Percentiles rank a stretch among this genome's conserved stretches.
These are phyloP conservation scores for Penicillium sp. DNA, from an alignment of 2,329 filamentous ascomycete species.

Conservation along the genomic window DNA sequence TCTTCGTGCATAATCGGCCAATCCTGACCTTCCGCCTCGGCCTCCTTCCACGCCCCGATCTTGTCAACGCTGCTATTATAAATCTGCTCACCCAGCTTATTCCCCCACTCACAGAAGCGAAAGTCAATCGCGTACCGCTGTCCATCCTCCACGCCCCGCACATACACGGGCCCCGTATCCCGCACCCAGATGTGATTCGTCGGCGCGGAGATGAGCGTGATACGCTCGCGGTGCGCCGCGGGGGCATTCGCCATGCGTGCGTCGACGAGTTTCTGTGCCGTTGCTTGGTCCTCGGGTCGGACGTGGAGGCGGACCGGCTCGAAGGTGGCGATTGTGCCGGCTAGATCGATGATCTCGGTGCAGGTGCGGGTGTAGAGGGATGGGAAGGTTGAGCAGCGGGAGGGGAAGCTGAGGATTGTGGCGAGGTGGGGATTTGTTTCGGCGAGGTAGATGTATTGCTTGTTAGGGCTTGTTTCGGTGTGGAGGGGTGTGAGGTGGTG, in stretches of 20 bases:
- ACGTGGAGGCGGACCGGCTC: constrained; percentile 35
- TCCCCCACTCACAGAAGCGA: constrained; percentile 27
- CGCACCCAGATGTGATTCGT: constrained; percentile 35
- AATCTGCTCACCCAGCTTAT: constrained; percentile 19
- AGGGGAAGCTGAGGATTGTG: constrained; percentile 32
- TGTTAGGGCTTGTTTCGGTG: constrained; percentile 10
- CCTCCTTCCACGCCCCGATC: constrained; percentile 3
- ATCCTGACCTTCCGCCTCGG: not conserved
- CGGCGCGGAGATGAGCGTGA: constrained; percentile 19
- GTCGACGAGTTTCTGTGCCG: constrained; percentile 16
- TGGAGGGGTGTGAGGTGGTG: constrained; percentile 10
- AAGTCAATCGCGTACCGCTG: constrained; percentile 25
- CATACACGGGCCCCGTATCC: constrained; percentile 33
- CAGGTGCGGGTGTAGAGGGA: constrained; percentile 22
- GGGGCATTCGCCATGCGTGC: not conserved
- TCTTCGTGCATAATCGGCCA: constrained; percentile 21
- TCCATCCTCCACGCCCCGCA: constrained; percentile 15
- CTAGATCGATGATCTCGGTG: constrained; percentile 30
- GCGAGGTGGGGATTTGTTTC: constrained; percentile 28
- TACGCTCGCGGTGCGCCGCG: constrained; percentile 7
- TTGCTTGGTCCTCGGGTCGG: constrained; percentile 24
- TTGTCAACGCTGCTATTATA: constrained; percentile 16
- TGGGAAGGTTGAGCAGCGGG: constrained; percentile 24
- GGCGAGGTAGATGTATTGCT: constrained; percentile 22
- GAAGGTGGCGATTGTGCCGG: constrained; percentile 31